Evolutionary conservation across 257 asterid species (phyloP), one percentile per base, ranked within the genome.

Genomic region (Perilla frutescens): DNA sequence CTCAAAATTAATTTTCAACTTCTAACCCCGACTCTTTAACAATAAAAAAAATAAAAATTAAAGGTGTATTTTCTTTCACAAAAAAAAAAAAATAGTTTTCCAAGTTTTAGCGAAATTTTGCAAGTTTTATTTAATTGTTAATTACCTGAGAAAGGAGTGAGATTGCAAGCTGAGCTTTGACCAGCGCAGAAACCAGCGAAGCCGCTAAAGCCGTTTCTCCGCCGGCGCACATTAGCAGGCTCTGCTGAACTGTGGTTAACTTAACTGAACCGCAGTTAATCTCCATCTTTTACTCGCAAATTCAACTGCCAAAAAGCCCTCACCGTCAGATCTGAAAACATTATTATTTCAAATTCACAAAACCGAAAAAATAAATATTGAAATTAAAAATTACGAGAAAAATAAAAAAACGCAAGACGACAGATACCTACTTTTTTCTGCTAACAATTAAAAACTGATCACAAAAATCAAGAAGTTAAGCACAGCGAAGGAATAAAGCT

Each of bases 181-280:
- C 86, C 79, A 88, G 63, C 51, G 83, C 76, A 7, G 77, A 80
- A 70, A 81, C 68, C 43, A 83, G 13, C 66, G 79, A 68, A 40
- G 86, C 85, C 45, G 78, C 83, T 57, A 85, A 70, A 57, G 85
- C 70, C 36, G 81, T 71, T 50, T 79, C 93, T 39, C 86, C 84
- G 57, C 85, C 84, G 73, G 84, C 78, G 86, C 81, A 76, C 73
- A 74, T 78, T 74, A 83, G 84, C 83, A 73, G 45, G 39, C 78
- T 44, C 47, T 10, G 74, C 66, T 74, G 64, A 65, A 74, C 32
- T 69, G 72, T 69, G 79, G 81, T 80, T 73, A 67, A 41, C 14
- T 48, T 70, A 43, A 59, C 79, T 14, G 78, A 44, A 84, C 85
- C 71, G 39, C 76, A 69, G 77, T 68, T 74, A 73, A 72, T 79